Base-by-base conservation (phyloP, 1,284 basidiomycete genomes). In the Megacollybia platyphylla region DNA sequence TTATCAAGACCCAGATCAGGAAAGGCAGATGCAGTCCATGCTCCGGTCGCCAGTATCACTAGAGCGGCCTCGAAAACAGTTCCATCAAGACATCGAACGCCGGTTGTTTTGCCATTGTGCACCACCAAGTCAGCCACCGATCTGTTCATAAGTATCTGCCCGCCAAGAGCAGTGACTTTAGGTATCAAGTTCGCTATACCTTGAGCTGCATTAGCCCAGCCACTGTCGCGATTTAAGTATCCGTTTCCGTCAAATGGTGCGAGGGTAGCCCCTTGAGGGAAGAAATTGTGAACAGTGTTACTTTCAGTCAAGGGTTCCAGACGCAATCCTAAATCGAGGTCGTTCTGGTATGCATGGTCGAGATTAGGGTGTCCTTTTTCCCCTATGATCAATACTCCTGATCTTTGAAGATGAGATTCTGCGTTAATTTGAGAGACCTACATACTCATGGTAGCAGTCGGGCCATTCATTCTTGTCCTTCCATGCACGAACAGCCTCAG, bases 21-120 rank as follows among this genome's bases (percentile, higher is more conserved):
- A 54, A 93, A 87, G 1, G 82, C 61, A 0, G 84, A 81, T 2
- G 81, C 73, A 0, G 89, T 88, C 92, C 91, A 91, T 4, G 87
- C 76, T 18, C 88, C 88, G 5, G 77, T 66, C 9, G 86, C 76
- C 28, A 91, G 56, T 18, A 91, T 64, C 4, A 86, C 67, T 26
- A 73, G 49, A 32, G 76, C 67, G 0, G 76, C 81, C 11, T 62
- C 52, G 48, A 76, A 73, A 8, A 53, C 52, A 17, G 70, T 68
- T 1, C 82, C 87, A 54, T 80, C 76, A 15, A 59, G 59, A 47
- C 86, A 80, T 29, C 59, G 57, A 2, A 89, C 85, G 0, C 85
- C 86, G 1, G 52, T 62, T 2, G 82, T 78, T 46, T 56, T 58
- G 3, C 65, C 68, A 13, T 56, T 52, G 44, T 54, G 46, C 41